phyloP scores from a whole-genome alignment of 2,329 filamentous ascomycete species.

The Fusarium pseudoanthophilum region DNA sequence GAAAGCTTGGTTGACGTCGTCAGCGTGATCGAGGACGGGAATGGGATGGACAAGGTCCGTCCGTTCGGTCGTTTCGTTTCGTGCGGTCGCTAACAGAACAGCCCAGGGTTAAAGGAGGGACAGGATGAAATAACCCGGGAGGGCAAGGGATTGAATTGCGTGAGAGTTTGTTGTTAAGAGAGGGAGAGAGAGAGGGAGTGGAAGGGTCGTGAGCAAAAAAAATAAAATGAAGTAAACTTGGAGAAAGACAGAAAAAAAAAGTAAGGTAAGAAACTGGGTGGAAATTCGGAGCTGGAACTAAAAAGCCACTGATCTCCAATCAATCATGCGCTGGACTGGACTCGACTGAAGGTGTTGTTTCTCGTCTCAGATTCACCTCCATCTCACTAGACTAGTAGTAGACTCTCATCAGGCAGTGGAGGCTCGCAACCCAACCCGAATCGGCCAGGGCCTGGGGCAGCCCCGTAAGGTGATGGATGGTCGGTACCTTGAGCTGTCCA shows the following conservation, averaged over 20 bases:
- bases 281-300: slow-evolving; percentile 31
- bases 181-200: slow-evolving; percentile 8
- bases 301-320: slow-evolving; percentile 36
- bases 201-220: not conserved
- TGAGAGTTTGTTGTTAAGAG: slow-evolving; percentile 16
- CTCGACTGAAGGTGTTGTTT: slow-evolving; percentile 34
- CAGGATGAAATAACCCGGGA: slow-evolving; percentile 23
- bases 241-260: not conserved
- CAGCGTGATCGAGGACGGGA: slow-evolving; percentile 32
- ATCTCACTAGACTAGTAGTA: not conserved
- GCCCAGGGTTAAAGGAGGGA: slow-evolving; percentile 29
- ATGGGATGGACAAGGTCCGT: slow-evolving; percentile 4
- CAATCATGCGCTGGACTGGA: slow-evolving; percentile 29
- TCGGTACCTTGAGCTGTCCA: not conserved
- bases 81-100: slow-evolving; percentile 32
- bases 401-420: not conserved
- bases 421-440: slow-evolving; percentile 29
- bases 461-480: slow-evolving; percentile 12
- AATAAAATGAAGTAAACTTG: not conserved
- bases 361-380: slow-evolving; percentile 4
- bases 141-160: slow-evolving; percentile 17
- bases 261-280: slow-evolving; percentile 21
- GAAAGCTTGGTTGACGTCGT: slow-evolving; percentile 27
- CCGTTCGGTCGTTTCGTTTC: slow-evolving; percentile 30
- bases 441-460: slow-evolving; percentile 2